Conservation (phyloP, 2,329 filamentous ascomycete genomes). For the Hypomyces rosellus region DNA sequence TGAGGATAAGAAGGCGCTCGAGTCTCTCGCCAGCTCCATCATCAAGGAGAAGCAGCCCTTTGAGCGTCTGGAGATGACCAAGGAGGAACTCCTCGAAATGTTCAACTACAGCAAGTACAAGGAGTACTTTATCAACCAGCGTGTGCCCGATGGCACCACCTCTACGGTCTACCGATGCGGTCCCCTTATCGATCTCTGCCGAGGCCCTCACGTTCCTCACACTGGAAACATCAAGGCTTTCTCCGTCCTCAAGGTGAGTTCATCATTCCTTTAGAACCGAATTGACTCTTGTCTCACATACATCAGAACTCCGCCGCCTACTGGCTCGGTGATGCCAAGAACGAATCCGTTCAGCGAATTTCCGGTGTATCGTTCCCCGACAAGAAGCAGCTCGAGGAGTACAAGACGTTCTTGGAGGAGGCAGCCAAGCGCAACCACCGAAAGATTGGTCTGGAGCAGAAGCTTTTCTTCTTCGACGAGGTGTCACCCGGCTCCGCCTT, state of each 20-base stretch:
- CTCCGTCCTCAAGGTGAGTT: slow-evolving; percentile 69
- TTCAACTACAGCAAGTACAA: slow-evolving; percentile 99
- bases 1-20: slow-evolving; percentile 79
- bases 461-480: slow-evolving; percentile 95
- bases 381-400: slow-evolving; percentile 89
- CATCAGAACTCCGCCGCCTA: slow-evolving; percentile 66
- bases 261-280: background rate
- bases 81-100: slow-evolving; percentile 87
- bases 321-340: slow-evolving; percentile 88
- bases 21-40: slow-evolving; percentile 71
- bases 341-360: slow-evolving; percentile 93
- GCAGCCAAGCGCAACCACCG: slow-evolving; percentile 96
- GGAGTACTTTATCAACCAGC: slow-evolving; percentile 78
- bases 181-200: slow-evolving; percentile 89
- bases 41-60: slow-evolving; percentile 97
- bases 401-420: slow-evolving; percentile 93
- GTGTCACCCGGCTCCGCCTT: slow-evolving; percentile 90
- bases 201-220: slow-evolving; percentile 86
- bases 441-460: slow-evolving; percentile 89
- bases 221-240: slow-evolving; percentile 93
- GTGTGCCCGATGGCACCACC: slow-evolving; percentile 71
- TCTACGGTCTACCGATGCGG: slow-evolving; percentile 95
- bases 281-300: slow-evolving; percentile 21
- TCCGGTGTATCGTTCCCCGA: slow-evolving; percentile 94
- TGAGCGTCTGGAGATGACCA: slow-evolving; percentile 80